phyloP scores from a whole-genome alignment of 768 basidiomycete genomes.

The Russula earlei region DNA sequence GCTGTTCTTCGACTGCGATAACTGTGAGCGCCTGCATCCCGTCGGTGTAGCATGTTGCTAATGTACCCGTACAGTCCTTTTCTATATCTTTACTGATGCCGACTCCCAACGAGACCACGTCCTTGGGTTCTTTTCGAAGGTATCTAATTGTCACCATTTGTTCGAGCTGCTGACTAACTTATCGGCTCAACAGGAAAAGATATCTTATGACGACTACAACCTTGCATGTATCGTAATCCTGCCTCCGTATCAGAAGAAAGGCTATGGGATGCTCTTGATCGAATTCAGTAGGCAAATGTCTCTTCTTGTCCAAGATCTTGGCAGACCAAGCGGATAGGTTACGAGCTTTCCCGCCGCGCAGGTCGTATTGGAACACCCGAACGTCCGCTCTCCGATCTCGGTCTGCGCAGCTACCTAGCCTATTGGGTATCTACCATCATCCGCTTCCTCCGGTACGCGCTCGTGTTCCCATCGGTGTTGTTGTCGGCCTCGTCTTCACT shows the following conservation, averaged over 20 bases:
- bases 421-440: constrained; percentile 80
- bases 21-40: constrained; percentile 43
- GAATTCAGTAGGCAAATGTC: constrained; percentile 73
- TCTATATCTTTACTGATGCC: constrained; percentile 87
- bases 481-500: background rate
- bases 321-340: constrained; percentile 45
- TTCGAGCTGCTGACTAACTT: background rate
- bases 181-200: constrained; percentile 59
- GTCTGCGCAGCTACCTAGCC: constrained; percentile 80
- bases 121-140: constrained; percentile 69
- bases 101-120: constrained; percentile 72
- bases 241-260: constrained; percentile 83
- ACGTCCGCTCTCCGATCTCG: constrained; percentile 88
- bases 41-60: background rate
- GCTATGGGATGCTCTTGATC: constrained; percentile 92
- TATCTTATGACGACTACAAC: constrained; percentile 95
- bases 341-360: constrained; percentile 76
- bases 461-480: background rate
- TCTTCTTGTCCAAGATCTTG: background rate
- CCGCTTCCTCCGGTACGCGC: constrained; percentile 68
- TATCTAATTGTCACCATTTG: constrained; percentile 17
- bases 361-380: constrained; percentile 88
- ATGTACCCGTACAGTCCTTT: constrained; percentile 48
- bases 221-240: constrained; percentile 93
- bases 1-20: constrained; percentile 82